Base-by-base conservation (phyloP, 805 yeast genomes). In the Starmera quercuum region DNA sequence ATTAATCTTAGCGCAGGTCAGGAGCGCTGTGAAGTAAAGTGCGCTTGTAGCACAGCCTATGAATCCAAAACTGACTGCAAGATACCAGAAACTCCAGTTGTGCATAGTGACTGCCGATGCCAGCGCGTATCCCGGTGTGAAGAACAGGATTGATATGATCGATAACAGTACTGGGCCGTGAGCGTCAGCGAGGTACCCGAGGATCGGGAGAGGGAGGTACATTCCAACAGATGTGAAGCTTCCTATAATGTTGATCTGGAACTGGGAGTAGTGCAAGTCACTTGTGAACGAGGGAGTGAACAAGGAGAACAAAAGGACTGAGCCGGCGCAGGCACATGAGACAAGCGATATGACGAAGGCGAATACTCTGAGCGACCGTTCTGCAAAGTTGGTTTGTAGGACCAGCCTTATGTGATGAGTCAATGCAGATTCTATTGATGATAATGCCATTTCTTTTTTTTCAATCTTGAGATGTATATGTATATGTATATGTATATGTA, bases 1-100 rank as follows among this genome's bases (percentile, higher is more conserved):
- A 49, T 76, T 83, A n/a, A 87, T 71, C 47, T 83, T 78, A 3
- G 96, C 94, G 59, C 95, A 85, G 2, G 94, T 82, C 20, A 83
- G 56, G 40, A 83, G 59, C 30, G 84, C 73, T 40, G 82, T 71
- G 49, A 83, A 82, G 56, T 78, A 83, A 26, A 82, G 61, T 7
- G 86, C 65, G 7, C 86, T 76, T 0, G 92, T 82, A 10, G 86
- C 85, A 39, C 73, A 60, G 1, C 92, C 92, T 38, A 83, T 71
- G 31, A 73, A 47, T 24, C 66, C 63, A 49, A 79, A 83, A 10
- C 78, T 66, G 2, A 61, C 29, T 5, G 80, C 61, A 56, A 73
- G 59, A 11, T 49, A 33, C 31, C 53, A 37, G 36, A 58, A 68
- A 22, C 44, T 40, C 41, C 50, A 46, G 0, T 50, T 42, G 6